Evolutionary conservation across 179 eudicot genomes (phyloP), one percentile per base, ranked within the genome.

Genomic region (Silene vulgaris): DNA sequence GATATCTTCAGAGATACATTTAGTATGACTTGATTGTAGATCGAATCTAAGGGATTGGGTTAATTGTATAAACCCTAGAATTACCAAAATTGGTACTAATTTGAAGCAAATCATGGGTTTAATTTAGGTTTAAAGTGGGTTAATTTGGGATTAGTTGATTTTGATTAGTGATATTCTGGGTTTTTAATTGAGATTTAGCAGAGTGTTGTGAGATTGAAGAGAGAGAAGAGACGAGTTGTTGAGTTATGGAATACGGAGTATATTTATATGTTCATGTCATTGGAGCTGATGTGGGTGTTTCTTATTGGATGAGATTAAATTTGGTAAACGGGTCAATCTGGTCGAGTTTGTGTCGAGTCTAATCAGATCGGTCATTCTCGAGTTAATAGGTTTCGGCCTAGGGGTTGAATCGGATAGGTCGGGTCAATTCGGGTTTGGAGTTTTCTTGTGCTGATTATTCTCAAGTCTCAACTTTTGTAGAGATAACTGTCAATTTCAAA

Each of bases 1-100:
- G 65, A 93, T 89, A 37, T 93, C 97, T 76, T 93, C 97, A 0
- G 98, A 79, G 69, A 93, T 89, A 81, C 98, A 93, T 75, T 93
- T 93, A 5, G 96, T 86, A 43, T 84, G 89, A 17, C 97, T 93
- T 1, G 98, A 88, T 83, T 86, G 80, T 16, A 93, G 86, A 81
- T 93, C 96, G 72, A 93, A 93, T 40, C 91, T 73, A 77, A 91
- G 65, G 4, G 89, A 84, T 65, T 77, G 80, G 0, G 82, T 78
- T 16, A 71, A 2, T 9, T 56, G 74, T 23, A 88, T 20, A 63
- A 83, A 79, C 78, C 86, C 88, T 72, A 85, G 63, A 60, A 72
- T 30, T 35, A 74, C 23, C 23, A 80, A 14, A 19, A 76, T 28
- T 74, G 65, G 14, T 61, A 65, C 43, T 11, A 82, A 48, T 61